Evolutionary conservation across 2,329 filamentous ascomycete genomes (phyloP), one percentile per base, ranked within the genome.

Genomic region (Neobulgaria alba): DNA sequence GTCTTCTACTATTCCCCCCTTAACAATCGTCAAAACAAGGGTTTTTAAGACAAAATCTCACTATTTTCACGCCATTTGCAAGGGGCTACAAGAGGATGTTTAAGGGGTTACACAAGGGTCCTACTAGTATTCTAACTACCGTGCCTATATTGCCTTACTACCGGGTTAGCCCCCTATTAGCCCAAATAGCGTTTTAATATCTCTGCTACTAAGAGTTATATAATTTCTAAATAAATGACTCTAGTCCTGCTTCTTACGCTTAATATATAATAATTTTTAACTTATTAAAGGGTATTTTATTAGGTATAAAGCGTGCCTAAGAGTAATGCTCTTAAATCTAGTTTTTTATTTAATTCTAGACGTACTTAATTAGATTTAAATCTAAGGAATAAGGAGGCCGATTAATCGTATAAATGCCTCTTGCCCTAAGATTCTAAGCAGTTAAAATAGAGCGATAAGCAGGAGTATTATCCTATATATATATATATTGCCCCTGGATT

Each of bases 321-420:
- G n/a, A 45, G 34, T 42, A 46, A 26, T 39, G 29, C 3, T 18
- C 4, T 34, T 46, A 29, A 29, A 47, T 47, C 34, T 31, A 43
- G 17, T 42, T 38, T 17, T 43, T 43, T 18, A 47, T 47, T 38
- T 19, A 47, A 29, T 32, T 35, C 41, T 29, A 47, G 4, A 47
- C 32, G 21, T 47, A 26, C 19, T 47, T 33, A 23, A 47, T 43
- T 4, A 47, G 14, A 20, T 47, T 47, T 3, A 47, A 21, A 36
- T 47, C 38, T 26, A 32, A 31, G 15, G 38, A 47, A 26, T 47
- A 47, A 3, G n/a, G 38, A 20, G 26, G 37, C 29, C 18, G 38
- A 2, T 29, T 10, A 31, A 47, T 44, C 8, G 10, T 33, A 2
- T 1, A 19, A 18, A 45, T 42, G 14, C 35, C 0, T 7, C 39